These are phyloP conservation scores for Trifolium pratense DNA, from an alignment of 306 rosid genomes.

Conservation along the genomic window DNA sequence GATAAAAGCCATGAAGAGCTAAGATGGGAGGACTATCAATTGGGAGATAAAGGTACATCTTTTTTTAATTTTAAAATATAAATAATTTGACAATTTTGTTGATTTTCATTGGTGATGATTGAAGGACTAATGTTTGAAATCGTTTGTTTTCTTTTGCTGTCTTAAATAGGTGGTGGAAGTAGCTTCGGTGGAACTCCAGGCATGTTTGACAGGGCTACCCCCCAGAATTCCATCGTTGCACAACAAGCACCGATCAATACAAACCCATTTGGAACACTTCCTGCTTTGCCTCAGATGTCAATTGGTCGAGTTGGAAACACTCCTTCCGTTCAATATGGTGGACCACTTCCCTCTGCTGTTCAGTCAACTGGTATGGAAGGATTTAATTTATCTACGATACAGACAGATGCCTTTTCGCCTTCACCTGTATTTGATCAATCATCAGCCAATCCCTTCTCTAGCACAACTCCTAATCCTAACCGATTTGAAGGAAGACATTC, in stretches of 20 bases:
- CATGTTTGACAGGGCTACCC: conserved; percentile 64
- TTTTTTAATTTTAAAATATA: too few relatives aligned
- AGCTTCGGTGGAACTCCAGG: conserved; percentile 54
- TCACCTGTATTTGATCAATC: conserved; percentile 63
- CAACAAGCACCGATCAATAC: conserved; percentile 64
- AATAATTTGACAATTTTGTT: too few relatives aligned
- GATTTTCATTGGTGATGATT: too few relatives aligned
- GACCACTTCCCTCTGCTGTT: too few relatives aligned
- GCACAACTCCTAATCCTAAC: conserved; percentile 48
- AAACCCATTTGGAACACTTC: conserved; percentile 96
- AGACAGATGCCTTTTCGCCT: too few relatives aligned
- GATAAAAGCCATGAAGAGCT: conserved; percentile 96
- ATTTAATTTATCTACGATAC: too few relatives aligned
- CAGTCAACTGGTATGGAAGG: conserved; percentile 54
- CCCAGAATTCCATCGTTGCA: conserved; percentile 56
- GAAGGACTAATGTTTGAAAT: conserved; percentile 27
- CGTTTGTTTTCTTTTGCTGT: conserved; percentile 40
- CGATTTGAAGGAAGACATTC: too few relatives aligned
- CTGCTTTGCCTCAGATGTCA: conserved; percentile 95
- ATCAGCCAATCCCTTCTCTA: conserved; percentile 67
- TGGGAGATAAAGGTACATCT: too few relatives aligned
- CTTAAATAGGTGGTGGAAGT: conserved; percentile 58
- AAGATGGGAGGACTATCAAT: conserved; percentile 95
- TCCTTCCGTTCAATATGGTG: conserved; percentile 97
- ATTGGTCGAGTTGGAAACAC: conserved; percentile 83